Evolutionary conservation across 106 monocot species (phyloP), one percentile per base, ranked within the genome.

Genomic region (Platanthera guangdongensis): DNA sequence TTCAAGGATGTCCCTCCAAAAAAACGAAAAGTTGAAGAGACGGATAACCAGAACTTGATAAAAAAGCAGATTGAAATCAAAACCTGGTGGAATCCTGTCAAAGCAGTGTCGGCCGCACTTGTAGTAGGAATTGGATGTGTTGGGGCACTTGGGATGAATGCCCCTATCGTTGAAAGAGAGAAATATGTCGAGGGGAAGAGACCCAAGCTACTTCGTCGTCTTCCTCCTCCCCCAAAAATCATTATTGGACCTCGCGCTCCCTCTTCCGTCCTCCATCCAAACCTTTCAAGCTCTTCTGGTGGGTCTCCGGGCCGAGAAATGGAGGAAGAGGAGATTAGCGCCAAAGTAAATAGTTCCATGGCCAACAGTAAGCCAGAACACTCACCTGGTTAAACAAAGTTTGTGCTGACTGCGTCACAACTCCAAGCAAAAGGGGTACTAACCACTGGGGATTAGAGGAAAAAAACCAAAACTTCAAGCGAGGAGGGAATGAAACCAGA

Each of bases 151-250:
- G 9, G 72, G 72, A 72, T 72, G 72, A 9, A 72, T 19, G 12
- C 15, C 72, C n/a, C 47, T 49, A 45, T 72, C 50, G 72, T 72
- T 72, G 21, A 72, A 72, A 51, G 72, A 72, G 50, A 51, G 50
- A 9, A 72, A 47, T 48, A 71, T 48, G 71, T 47, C 13, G 45
- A 72, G 50, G 21, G 72, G 72, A 72, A 72, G 72, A 72, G 18
- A 18, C n/a, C 50, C 50, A 49, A 6, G n/a, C 72, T 51, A 50
- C 21, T 72, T 70, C 39, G 21, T 47, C 9, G 6, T 49, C 71
- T 9, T 71, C 46, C 71, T 71, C 47, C 71, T 15, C 11, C 48
- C 48, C 25, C 71, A 48, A 5, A 14, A n/a, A 47, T 71, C 71
- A 15, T 71, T 14, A 9, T 15, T n/a, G 1, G 71, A 71, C 32